Base-by-base conservation (phyloP, 495 filamentous ascomycete species). In the Podospora didyma region DNA sequence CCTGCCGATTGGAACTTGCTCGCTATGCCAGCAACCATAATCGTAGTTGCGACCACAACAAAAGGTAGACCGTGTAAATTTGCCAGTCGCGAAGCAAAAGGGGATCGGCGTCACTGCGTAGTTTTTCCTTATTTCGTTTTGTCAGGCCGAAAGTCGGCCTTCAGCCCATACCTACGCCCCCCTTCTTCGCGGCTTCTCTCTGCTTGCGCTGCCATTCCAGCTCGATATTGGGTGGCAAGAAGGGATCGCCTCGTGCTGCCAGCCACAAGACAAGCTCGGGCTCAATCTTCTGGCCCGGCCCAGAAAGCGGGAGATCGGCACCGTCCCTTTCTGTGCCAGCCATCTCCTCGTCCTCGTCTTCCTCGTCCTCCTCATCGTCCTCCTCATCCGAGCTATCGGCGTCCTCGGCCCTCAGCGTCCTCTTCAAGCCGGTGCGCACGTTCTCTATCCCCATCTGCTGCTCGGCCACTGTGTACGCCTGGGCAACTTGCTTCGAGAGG, bases 401-500 rank as follows among this genome's bases (percentile, higher is more conserved):
- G 7, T 79, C 70, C 24, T 81, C 81, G 64, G 86, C 82, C 51
- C 80, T 78, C 58, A 86, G 63, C 23, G 69, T 64, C 58, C 80
- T 76, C 69, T 60, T 78, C 61, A 92, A 66, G 16, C 89, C 89
- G 11, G 87, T 90, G 5, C 82, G 78, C 39, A 92, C 85, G 66
- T 86, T 87, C 69, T 85, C 75, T n/a, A 88, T 66, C 1, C 88
- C 89, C 41, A 60, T 65, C 56, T 83, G 80, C 47, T 78, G 74
- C 74, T 93, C 89, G 62, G 85, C 88, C 7, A 82, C 74, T 17
- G 88, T 92, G 63, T 80, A 92, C 44, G 70, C 57, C 48, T 79
- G 72, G 12, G 64, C 60, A 37, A 83, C 79, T 55, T 86, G 84
- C 20, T 73, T 68, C 26, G 53, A 35, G n/a, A 73, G 69, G 61